Conservation (phyloP, 2,329 filamentous ascomycete genomes). For the Apiospora koreana region DNA sequence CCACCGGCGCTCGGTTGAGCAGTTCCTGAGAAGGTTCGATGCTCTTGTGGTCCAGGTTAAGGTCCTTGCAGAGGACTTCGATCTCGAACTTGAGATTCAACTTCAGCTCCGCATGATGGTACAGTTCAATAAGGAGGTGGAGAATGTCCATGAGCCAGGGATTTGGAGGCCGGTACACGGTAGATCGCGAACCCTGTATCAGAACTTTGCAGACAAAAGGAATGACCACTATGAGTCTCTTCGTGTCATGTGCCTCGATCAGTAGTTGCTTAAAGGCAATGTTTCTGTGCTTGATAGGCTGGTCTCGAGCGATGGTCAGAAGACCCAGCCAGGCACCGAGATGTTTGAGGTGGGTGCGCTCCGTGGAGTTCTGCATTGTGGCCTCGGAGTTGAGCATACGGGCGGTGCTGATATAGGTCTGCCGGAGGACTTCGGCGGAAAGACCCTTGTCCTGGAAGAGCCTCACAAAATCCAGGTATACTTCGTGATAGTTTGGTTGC, state of each 20-base stretch:
- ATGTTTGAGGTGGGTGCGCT: slow-evolving; percentile 89
- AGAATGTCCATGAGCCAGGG: slow-evolving; percentile 98
- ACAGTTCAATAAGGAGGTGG: slow-evolving; percentile 86
- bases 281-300: slow-evolving; percentile 93
- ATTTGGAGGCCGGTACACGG: slow-evolving; percentile 91
- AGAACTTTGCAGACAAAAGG: slow-evolving; percentile 98
- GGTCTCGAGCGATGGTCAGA: slow-evolving; percentile 88
- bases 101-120: slow-evolving; percentile 90
- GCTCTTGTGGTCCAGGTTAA: slow-evolving; percentile 88
- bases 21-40: slow-evolving; percentile 89
- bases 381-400: slow-evolving; percentile 88
- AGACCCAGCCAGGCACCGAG: slow-evolving; percentile 92
- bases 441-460: slow-evolving; percentile 77
- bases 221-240: slow-evolving; percentile 88
- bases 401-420: slow-evolving; percentile 86
- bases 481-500: slow-evolving; percentile 92
- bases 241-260: slow-evolving; percentile 89
- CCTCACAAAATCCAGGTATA: slow-evolving; percentile 88
- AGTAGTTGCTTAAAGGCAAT: slow-evolving; percentile 96
- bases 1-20: slow-evolving; percentile 68
- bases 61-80: slow-evolving; percentile 91
- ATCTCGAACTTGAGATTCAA: slow-evolving; percentile 98
- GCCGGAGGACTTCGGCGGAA: slow-evolving; percentile 86
- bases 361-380: slow-evolving; percentile 80
- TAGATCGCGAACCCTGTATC: slow-evolving; percentile 79